These are phyloP conservation scores for Murraya koenigii DNA, from an alignment of 345 rosid species.

Conservation along the genomic window DNA sequence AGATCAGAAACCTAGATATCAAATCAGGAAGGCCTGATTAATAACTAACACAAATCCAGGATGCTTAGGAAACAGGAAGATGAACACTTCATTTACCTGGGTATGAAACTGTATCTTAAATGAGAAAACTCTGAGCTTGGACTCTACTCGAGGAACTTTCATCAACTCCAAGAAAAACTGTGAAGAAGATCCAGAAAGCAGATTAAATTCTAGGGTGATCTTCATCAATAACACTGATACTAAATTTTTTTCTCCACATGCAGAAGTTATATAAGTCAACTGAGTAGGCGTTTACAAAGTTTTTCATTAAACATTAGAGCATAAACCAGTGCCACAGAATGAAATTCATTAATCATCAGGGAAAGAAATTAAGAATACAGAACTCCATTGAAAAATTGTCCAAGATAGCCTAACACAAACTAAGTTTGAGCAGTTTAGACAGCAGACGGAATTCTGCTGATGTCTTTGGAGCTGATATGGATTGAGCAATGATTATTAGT, in stretches of 20 bases:
- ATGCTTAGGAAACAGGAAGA: slow-evolving; percentile 4
- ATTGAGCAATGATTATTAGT: neutral
- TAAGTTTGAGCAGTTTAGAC: neutral
- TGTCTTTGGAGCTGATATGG: neutral
- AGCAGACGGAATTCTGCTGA: neutral
- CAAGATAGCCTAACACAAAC: neutral
- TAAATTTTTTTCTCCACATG: neutral
- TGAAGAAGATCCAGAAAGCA: slow-evolving; percentile 26
- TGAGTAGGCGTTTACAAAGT: neutral
- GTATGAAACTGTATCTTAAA: slow-evolving; percentile 79
- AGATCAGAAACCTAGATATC: slow-evolving; percentile 72
- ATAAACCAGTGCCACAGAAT: neutral
- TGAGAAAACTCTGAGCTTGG: slow-evolving; percentile 90
- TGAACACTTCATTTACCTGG: slow-evolving; percentile 51
- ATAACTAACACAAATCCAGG: slow-evolving; percentile 12
- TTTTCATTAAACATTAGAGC: neutral
- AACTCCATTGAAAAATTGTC: neutral
- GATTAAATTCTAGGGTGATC: slow-evolving; percentile 11
- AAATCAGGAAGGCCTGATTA: slow-evolving; percentile 17
- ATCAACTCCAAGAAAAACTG: slow-evolving; percentile 93
- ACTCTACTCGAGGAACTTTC: slow-evolving; percentile 87
- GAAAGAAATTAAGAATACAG: neutral
- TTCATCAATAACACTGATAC: neutral
- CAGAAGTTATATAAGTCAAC: neutral
- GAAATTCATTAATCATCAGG: neutral